Conservation (phyloP, 352 stramenopile species). For the Globisporangium megalacanthum region DNA sequence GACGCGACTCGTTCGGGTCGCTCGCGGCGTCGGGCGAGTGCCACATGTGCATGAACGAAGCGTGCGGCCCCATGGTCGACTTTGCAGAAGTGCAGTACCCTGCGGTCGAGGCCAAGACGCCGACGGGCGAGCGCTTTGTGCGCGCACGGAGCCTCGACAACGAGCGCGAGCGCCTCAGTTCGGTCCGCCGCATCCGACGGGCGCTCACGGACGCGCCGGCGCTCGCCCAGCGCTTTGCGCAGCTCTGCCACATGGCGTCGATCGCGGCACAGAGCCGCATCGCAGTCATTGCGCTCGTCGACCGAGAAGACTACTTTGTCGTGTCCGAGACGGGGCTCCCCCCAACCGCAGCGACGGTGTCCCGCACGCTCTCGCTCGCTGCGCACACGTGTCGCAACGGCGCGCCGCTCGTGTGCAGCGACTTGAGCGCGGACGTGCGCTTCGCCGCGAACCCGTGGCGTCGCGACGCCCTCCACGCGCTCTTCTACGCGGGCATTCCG, state of each 20-base stretch:
- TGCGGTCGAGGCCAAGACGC: constrained; percentile 21
- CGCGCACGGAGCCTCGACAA: constrained; percentile 45
- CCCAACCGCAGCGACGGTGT: constrained; percentile 14
- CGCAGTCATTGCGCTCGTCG: constrained; percentile 61
- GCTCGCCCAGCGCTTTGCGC: constrained; percentile 39
- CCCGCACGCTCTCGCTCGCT: constrained; percentile 44
- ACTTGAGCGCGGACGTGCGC: constrained; percentile 55
- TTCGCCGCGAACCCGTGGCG: constrained; percentile 63
- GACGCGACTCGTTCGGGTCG: constrained; percentile 31
- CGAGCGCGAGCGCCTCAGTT: constrained; percentile 41
- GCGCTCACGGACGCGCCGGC: constrained; percentile 37
- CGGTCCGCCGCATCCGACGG: constrained; percentile 33
- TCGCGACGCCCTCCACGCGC: constrained; percentile 32
- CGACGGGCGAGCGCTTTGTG: constrained; percentile 31
- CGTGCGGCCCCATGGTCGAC: constrained; percentile 46
- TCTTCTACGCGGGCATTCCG: constrained; percentile 81
- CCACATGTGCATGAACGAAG: constrained; percentile 52
- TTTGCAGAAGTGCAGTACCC: constrained; percentile 54
- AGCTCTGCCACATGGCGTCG: constrained; percentile 74
- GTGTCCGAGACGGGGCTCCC: constrained; percentile 37
- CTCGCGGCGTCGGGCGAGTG: constrained; percentile 22
- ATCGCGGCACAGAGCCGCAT: constrained; percentile 67
- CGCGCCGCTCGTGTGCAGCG: constrained; percentile 55
- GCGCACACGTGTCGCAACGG: constrained; percentile 65
- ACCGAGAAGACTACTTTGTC: constrained; percentile 47